Percentiles rank a stretch among this genome's conserved stretches.
Conservation (phyloP, 768 basidiomycete genomes). For the Lactifluus piperatus region DNA sequence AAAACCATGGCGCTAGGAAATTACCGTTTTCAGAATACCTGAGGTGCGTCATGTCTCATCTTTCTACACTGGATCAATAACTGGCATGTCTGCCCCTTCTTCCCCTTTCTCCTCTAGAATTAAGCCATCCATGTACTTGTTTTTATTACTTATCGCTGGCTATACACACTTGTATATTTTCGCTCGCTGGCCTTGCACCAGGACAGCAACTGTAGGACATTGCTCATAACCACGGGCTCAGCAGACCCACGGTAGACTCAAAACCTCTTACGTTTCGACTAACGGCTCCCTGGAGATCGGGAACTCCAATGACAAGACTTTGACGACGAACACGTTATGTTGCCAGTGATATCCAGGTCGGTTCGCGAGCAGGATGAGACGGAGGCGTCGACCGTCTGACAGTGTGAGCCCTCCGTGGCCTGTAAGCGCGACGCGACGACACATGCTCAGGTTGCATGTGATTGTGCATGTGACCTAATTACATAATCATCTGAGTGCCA, state of each 20-base stretch:
- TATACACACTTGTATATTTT: constrained; percentile 11
- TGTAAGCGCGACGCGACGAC: too few relatives aligned
- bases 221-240: neutral
- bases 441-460: too few relatives aligned
- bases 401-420: constrained; percentile 56
- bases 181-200: neutral
- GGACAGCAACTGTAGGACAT: neutral
- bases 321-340: too few relatives aligned
- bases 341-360: constrained; percentile 57
- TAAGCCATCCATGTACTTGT: constrained; percentile 3
- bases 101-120: neutral
- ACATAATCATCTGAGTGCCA: too few relatives aligned
- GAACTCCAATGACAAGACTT: too few relatives aligned
- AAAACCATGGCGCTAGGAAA: constrained; percentile 42
- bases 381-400: constrained; percentile 55
- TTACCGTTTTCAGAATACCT: constrained; percentile 85
- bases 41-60: constrained; percentile 40
- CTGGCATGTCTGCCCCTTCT: neutral
- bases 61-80: neutral
- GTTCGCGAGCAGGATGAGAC: constrained; percentile 56
- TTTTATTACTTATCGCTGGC: neutral
- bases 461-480: too few relatives aligned
- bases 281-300: too few relatives aligned
- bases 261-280: neutral
- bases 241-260: neutral